phyloP scores from a whole-genome alignment of 2,329 filamentous ascomycete species.

The Hypocrella siamensis region DNA sequence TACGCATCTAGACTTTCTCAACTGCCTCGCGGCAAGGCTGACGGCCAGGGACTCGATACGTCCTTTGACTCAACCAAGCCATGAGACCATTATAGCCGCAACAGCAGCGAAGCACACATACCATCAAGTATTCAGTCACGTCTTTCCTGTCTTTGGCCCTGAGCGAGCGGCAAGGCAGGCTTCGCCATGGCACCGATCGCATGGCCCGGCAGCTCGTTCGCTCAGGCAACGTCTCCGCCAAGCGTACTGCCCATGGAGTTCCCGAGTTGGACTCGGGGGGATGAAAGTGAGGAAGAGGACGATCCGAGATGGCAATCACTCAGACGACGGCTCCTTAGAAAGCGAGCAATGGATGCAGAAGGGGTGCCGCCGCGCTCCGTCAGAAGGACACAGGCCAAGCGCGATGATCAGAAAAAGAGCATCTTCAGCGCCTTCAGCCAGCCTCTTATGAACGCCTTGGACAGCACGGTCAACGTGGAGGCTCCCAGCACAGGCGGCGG shows the following conservation, averaged over 20 bases:
- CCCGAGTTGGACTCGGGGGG: slow-evolving; percentile 1
- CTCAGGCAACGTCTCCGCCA: background rate
- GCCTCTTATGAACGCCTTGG: too few relatives aligned
- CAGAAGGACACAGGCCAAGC: background rate
- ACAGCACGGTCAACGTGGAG: too few relatives aligned
- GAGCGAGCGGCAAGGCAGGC: background rate
- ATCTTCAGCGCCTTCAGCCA: too few relatives aligned
- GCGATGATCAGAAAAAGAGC: background rate
- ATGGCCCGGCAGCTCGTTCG: background rate
- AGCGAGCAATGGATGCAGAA: too few relatives aligned
- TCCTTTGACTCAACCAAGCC: background rate
- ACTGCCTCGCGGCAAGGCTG: background rate
- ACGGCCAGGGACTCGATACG: background rate
- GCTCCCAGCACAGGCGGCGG: too few relatives aligned
- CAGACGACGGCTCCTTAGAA: slow-evolving; percentile 1
- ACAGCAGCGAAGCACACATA: too few relatives aligned
- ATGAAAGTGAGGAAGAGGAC: slow-evolving; percentile 1
- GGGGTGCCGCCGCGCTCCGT: background rate
- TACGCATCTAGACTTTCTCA: background rate
- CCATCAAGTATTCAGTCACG: too few relatives aligned
- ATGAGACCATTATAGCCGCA: too few relatives aligned
- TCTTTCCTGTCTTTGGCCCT: too few relatives aligned
- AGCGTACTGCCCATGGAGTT: slow-evolving; percentile 1
- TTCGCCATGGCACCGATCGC: slow-evolving; percentile 1
- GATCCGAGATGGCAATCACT: background rate